Evolutionary conservation across 129 eudicot species (phyloP).

Genomic region (Chrysanthemum makinoi): DNA sequence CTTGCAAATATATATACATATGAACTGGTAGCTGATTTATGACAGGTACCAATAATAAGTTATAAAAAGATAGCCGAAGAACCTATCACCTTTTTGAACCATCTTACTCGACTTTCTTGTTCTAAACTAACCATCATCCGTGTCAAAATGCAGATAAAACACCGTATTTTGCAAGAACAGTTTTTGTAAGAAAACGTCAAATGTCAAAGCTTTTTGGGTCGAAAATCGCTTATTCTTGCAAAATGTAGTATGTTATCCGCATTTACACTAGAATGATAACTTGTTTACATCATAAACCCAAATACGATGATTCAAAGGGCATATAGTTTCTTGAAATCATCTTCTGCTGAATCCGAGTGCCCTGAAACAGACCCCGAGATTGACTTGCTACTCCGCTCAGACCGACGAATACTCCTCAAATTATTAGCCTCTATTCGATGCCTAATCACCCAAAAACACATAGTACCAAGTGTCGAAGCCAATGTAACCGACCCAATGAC

Average conservation of each 20-base stretch:
- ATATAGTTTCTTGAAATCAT: conserved; percentile 50
- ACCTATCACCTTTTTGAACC: not conserved
- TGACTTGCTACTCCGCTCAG: conserved; percentile 54
- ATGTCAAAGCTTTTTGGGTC: not conserved
- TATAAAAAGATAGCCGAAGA: conserved; percentile 7
- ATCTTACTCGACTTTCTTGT: not conserved
- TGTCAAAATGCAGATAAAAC: too few relatives aligned
- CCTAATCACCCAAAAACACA: conserved; percentile 76
- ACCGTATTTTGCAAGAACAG: not conserved
- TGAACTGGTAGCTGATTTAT: conserved; percentile 3
- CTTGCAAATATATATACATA: conserved; percentile 24
- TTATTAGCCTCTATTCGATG: conserved; percentile 66
- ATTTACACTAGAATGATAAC: conserved; percentile 2
- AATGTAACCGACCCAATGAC: conserved; percentile 59
- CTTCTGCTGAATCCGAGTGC: conserved; percentile 48
- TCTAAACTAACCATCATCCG: too few relatives aligned
- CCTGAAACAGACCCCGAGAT: conserved; percentile 48
- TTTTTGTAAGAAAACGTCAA: not conserved
- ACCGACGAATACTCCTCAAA: conserved; percentile 45
- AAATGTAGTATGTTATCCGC: not conserved
- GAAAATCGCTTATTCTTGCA: conserved; percentile 8
- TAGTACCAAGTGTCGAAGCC: conserved; percentile 64
- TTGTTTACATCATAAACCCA: not conserved
- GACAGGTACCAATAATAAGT: conserved; percentile 13
- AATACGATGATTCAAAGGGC: conserved; percentile 38